phyloP scores from a whole-genome alignment of 345 rosid genomes.

The Excoecaria agallocha region DNA sequence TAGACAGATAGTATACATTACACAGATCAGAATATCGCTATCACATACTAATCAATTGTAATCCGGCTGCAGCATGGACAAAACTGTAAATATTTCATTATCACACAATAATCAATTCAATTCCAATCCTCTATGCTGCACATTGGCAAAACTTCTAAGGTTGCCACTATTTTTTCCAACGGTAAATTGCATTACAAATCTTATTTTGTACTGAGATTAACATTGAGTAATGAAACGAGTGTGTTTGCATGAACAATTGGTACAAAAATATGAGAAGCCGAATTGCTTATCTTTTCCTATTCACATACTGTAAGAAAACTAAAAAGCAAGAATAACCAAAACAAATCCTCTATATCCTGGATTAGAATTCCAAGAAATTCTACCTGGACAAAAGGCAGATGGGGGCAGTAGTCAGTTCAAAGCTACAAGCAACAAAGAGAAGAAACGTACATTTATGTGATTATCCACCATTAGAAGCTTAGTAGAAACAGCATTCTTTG shows the following conservation, averaged over 20 bases:
- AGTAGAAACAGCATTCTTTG: background rate
- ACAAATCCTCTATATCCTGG: background rate
- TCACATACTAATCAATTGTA: background rate
- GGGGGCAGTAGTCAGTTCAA: background rate
- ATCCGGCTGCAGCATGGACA: no score
- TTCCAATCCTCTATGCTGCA: background rate
- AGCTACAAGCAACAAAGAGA: background rate
- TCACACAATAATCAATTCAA: background rate
- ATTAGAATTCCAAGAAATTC: background rate
- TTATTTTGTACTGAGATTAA: background rate
- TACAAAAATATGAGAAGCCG: conserved; percentile 6
- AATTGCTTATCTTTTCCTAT: background rate
- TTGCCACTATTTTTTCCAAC: background rate
- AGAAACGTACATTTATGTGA: conserved; percentile 3
- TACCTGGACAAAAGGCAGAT: background rate
- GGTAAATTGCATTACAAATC: background rate
- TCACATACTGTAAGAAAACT: background rate
- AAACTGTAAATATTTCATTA: background rate
- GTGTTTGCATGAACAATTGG: background rate
- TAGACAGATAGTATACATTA: background rate
- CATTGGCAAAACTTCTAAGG: no score
- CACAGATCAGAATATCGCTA: no score
- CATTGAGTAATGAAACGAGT: no score
- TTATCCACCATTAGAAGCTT: conserved; percentile 4
- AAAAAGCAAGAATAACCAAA: background rate